A percentile compares a stretch with the other conserved stretches of the same genome.
phyloP scores from a whole-genome alignment of 1,284 basidiomycete genomes.

The Peniophora sp. region DNA sequence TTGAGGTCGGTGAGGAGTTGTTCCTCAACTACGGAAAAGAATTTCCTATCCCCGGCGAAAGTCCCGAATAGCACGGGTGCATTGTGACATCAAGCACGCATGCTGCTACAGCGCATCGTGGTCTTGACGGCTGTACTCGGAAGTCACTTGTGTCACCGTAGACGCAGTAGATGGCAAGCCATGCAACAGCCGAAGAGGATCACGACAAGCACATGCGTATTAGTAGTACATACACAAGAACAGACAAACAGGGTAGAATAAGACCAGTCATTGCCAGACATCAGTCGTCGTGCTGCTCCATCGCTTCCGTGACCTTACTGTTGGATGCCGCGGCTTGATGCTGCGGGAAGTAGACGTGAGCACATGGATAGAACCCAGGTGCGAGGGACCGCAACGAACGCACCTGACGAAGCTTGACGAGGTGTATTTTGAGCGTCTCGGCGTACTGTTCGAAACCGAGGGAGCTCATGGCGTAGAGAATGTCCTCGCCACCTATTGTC shows the following conservation, averaged over 20 bases:
- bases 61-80: no score
- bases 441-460: conserved; percentile 96
- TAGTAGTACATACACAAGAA: no score
- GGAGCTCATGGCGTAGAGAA: conserved; percentile 80
- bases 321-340: no score
- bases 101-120: no score
- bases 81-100: no score
- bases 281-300: background rate
- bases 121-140: no score
- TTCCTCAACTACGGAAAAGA: conserved; percentile 37
- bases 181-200: no score
- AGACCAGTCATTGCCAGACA: no score
- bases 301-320: background rate
- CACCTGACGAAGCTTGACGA: conserved; percentile 84
- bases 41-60: conserved; percentile 3
- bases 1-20: conserved; percentile 32
- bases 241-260: no score
- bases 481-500: conserved; percentile 88
- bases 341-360: background rate
- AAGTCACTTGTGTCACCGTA: no score
- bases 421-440: conserved; percentile 82
- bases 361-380: background rate
- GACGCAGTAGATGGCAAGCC: no score
- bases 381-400: conserved; percentile 16
- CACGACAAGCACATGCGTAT: no score